Base-by-base conservation (phyloP, 768 basidiomycete species). In the Lentinus tigrinus region DNA sequence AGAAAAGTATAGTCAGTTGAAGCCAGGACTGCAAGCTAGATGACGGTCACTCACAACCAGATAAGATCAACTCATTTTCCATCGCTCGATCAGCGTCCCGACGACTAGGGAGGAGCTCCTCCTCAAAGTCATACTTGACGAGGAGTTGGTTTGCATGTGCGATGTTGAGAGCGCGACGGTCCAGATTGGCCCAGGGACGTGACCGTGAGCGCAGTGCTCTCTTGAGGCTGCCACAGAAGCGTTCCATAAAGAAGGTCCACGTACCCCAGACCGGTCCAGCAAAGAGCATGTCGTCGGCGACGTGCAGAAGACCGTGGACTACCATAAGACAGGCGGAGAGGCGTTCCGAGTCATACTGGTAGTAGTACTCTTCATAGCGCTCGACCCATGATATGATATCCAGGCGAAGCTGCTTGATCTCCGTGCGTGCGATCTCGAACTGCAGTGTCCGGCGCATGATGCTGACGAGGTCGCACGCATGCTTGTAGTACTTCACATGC, bases 381-480 rank as follows among this genome's bases (percentile, higher is more conserved):
- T 63, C 19, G 10, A 77, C 74, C 77, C 77, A 77, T 2, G 58
- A 28, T 2, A 54, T 54, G 52, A 77, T 74, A 1, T 71, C 74
- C 3, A 9, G 26, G 11, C 67, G 55, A 16, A 77, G 57, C 13
- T 48, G 11, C 5, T 62, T 42, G 31, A 77, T 52, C 40, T 75
- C 70, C 0, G 62, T 62, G 21, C 51, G 38, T 0, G 66, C 52
- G 19, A 74, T 65, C 54, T 72, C 69, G n/a, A 70, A 75, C 43
- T 75, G 66, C 16, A 80, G 69, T 52, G 70, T 73, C 0, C 52
- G 59, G 44, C 71, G 67, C 47, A 80, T 58, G 13, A 79, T 69
- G 10, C 62, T 44, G 19, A 76, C 72, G 5, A 81, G 71, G 4
- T 65, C 21, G 5, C 77, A 43, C 56, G 78, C 77, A 58, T 81